Conservation (phyloP, 2,329 filamentous ascomycete species). For the Claviceps cyperi region DNA sequence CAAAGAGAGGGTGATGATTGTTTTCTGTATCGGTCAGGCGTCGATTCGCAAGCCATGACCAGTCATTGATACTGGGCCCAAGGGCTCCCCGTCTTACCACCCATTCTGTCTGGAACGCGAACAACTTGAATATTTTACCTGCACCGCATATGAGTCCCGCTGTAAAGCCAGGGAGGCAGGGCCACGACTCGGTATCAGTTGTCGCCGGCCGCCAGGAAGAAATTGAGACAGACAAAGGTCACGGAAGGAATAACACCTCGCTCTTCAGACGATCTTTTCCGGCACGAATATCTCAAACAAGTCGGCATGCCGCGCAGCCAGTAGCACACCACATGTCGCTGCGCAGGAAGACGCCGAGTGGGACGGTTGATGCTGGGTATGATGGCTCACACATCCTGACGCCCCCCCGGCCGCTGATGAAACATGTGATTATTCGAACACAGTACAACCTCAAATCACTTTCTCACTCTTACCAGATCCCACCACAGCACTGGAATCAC, state of each 20-base stretch:
- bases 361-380: constrained; percentile 83
- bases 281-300: constrained; percentile 18
- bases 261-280: constrained; percentile 17
- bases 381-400: constrained; percentile 69
- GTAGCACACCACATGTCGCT: constrained; percentile 10
- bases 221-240: constrained; percentile 2
- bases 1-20: constrained; percentile 16
- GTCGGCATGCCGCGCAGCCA: constrained; percentile 8
- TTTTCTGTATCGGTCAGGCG: constrained; percentile 23
- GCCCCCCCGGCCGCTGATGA: constrained; percentile 58
- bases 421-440: constrained; percentile 67
- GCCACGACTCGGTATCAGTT: constrained; percentile 17
- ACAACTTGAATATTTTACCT: constrained; percentile 28
- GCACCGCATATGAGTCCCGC: constrained; percentile 36
- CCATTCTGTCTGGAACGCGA: background rate
- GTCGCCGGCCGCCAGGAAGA: background rate
- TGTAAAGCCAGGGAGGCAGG: constrained; percentile 30
- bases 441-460: constrained; percentile 11
- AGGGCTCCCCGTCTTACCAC: constrained; percentile 8
- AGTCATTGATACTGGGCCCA: constrained; percentile 13
- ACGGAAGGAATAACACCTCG: constrained; percentile 9
- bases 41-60: constrained; percentile 30
- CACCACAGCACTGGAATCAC: constrained; percentile 5
- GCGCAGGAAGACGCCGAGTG: constrained; percentile 82
- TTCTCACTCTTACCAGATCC: constrained; percentile 5